Base-by-base conservation (phyloP, 2,329 filamentous ascomycete species). In the Reticulascus tulasneorum region DNA sequence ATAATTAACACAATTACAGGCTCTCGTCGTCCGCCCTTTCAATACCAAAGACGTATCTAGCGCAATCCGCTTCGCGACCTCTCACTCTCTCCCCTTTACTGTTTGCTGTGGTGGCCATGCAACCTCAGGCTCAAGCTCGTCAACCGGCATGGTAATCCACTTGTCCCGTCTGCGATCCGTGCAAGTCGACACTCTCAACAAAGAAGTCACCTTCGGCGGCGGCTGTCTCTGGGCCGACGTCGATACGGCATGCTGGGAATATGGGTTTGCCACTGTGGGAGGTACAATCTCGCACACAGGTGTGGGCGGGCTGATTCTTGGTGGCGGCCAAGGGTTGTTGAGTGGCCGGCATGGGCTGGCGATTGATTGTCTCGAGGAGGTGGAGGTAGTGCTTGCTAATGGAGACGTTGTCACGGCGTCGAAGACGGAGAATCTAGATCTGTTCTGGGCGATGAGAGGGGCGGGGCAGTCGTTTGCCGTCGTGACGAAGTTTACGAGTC, bases 251-350 rank as follows among this genome's bases (percentile, higher is more conserved):
- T 67, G 68, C 0, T 70, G 60, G 33, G 54, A 66, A 30, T 57
- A 75, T 47, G 66, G 66, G 1, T 64, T 82, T 4, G 77, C 75
- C 3, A 75, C 75, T 2, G 73, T 80, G 0, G 77, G 77, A 8
- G 79, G 79, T 4, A 79, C 77, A 0, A 75, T 82, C 9, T 74
- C 74, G 26, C 73, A 81, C 44, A 82, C 77, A 2, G 78, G 79
- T 6, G 71, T 82, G 6, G 77, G 75, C 3, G 79, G 75, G 0
- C 58, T 82, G 11, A 68, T 71, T 0, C 52, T 80, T 2, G 75
- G 75, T 1, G 77, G 77, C 17, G 77, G 77, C 1, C 77, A 75
- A 47, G 76, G 79, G 2, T 69, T 71, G 54, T 56, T 82, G 12
- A 70, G 64, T 18, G 71, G 73, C 1, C 58, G 61, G 21, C 60